Evolutionary conservation across 805 yeast species (phyloP).

Genomic region (Kluyveromyces siamensis): DNA sequence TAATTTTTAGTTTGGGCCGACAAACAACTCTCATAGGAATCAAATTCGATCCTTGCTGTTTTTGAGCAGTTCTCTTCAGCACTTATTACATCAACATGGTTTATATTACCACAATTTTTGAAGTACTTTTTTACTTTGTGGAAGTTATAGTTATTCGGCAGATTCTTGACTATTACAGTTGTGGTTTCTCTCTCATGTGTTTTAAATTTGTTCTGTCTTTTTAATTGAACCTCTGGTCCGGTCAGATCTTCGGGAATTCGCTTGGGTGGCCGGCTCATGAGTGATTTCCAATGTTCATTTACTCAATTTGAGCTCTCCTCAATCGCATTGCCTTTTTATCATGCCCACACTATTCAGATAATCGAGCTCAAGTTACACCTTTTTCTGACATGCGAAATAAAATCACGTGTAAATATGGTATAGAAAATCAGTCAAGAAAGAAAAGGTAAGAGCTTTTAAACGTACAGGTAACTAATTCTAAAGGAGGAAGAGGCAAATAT

Average conservation of each 20-base stretch:
- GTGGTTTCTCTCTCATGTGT: conserved; percentile 39
- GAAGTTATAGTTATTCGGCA: conserved; percentile 36
- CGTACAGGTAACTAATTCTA: not conserved
- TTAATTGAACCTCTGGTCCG: not conserved
- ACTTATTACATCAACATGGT: conserved; percentile 26
- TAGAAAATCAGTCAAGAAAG: not conserved
- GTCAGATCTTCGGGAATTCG: not conserved
- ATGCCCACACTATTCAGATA: too few species aligned
- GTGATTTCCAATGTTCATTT: not conserved
- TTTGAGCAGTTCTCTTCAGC: conserved; percentile 11
- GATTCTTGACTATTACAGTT: conserved; percentile 43
- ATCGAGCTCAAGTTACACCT: too few species aligned
- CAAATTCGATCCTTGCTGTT: conserved; percentile 53
- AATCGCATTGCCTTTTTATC: too few species aligned
- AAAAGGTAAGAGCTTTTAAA: not conserved
- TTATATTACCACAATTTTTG: conserved; percentile 50
- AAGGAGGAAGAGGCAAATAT: too few species aligned
- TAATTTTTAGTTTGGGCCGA: conserved; percentile 53
- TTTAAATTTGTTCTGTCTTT: not conserved
- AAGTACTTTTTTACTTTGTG: conserved; percentile 37
- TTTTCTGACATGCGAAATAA: too few species aligned
- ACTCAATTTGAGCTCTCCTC: not conserved
- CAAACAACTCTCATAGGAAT: conserved; percentile 37
- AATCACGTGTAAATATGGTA: not conserved
- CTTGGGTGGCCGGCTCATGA: not conserved